Evolutionary conservation across 2,329 filamentous ascomycete genomes (phyloP), one percentile per base, ranked within the genome.

Genomic region (Nothophoma quercina): DNA sequence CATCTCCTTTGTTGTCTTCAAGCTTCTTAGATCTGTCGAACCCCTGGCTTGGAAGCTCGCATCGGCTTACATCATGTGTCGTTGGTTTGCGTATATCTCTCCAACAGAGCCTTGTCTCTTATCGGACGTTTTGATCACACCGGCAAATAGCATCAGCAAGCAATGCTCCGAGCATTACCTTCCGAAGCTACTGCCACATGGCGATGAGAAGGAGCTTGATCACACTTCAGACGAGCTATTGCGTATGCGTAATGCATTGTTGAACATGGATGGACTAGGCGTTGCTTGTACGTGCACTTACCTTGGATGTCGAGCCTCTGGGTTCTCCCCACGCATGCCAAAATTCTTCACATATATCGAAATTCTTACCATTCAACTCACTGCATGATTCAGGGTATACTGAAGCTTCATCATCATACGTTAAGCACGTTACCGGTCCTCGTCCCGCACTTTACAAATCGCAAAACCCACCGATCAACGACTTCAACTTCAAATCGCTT

Each of bases 71-170:
- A 42, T 16, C 32, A 80, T 78, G 77, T 78, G 76, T 69, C 80
- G 81, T 26, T 84, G 81, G 81, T 83, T 84, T 58, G 81, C 81
- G 16, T 84, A 84, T 61, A 77, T 84, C 49, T 82, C 80, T 1
- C 73, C 76, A 1, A 75, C 70, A 0, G 82, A 84, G 69, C 78
- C 79, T 10, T 83, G 80, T 66, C 77, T 84, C 35, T 74, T 84
- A 8, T 79, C 81, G 50, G 82, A 84, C 60, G 81, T 83, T 35
- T 76, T 84, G 26, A 77, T 84, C 50, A 76, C 71, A 0, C 76
- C 76, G 5, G 70, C 69, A 19, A 73, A 73, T 51, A 67, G 63
- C 41, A 69, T 70, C 49, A 67, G 63, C 52, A 73, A 72, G 42
- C 72, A 74, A 62, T 70, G 66, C 44, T 71, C 62, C 6, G 79